Percentiles rank a stretch among this genome's conserved stretches.
phyloP scores from a whole-genome alignment of 331 rosid species.

The Stylosanthes scabra region DNA sequence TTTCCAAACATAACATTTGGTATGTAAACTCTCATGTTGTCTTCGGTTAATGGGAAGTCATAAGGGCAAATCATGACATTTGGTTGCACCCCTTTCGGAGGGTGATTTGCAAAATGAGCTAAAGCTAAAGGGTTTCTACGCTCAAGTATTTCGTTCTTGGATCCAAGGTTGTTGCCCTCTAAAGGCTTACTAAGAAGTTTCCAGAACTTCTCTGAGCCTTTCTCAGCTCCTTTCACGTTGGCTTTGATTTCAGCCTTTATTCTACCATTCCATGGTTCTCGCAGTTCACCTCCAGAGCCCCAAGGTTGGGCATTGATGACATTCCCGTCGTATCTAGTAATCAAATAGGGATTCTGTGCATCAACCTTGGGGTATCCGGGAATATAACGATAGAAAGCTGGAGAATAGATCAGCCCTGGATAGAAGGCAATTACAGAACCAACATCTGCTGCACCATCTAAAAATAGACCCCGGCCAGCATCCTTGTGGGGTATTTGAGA shows the following conservation, averaged over 20 bases:
- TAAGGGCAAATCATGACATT: constrained; percentile 95
- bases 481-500: constrained; percentile 80
- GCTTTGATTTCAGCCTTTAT: constrained; percentile 38
- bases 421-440: constrained; percentile 83
- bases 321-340: constrained; percentile 83
- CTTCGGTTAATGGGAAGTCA: constrained; percentile 83
- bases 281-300: constrained; percentile 75
- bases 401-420: constrained; percentile 86
- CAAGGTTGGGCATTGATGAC: constrained; percentile 91
- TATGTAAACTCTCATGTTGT: constrained; percentile 68
- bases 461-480: constrained; percentile 81
- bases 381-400: constrained; percentile 82
- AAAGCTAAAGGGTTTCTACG: constrained; percentile 89
- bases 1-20: constrained; percentile 78
- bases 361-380: constrained; percentile 92
- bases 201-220: constrained; percentile 75
- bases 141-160: constrained; percentile 60
- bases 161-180: constrained; percentile 55
- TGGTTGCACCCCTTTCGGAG: constrained; percentile 73
- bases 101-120: constrained; percentile 93
- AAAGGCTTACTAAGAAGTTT: constrained; percentile 80
- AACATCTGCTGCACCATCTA: constrained; percentile 75
- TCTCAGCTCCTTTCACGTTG: constrained; percentile 49
- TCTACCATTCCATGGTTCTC: constrained; percentile 67
- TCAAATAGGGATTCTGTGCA: constrained; percentile 79